These are phyloP conservation scores for Rhodosporidiobolus odoratus DNA, from an alignment of 768 basidiomycete species.

Conservation along the genomic window DNA sequence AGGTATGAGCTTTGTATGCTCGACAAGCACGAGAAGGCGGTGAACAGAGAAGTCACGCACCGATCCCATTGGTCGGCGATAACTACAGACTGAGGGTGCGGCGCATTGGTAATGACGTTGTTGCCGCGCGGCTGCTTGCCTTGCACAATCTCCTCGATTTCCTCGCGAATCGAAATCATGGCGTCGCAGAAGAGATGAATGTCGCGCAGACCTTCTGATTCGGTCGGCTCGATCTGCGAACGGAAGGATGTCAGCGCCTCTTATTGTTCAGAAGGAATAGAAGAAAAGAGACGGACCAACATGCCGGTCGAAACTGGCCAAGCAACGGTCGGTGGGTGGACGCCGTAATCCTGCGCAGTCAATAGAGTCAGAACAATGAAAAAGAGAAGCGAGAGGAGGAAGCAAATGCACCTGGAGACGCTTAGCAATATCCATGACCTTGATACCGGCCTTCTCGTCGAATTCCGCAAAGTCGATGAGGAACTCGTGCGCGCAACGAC, in stretches of 20 bases:
- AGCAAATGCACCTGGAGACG: slow-evolving; percentile 65
- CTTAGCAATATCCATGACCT: slow-evolving; percentile 95
- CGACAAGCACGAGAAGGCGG: slow-evolving; percentile 15
- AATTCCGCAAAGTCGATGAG: slow-evolving; percentile 94
- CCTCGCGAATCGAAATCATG: slow-evolving; percentile 91
- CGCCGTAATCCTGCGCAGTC: slow-evolving; percentile 68
- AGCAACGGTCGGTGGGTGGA: slow-evolving; percentile 95
- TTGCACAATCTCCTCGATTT: slow-evolving; percentile 76
- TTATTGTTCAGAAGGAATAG: no score
- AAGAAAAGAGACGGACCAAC: slow-evolving; percentile 46
- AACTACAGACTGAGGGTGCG: slow-evolving; percentile 76
- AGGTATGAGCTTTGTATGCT: not conserved
- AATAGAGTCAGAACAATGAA: not conserved
- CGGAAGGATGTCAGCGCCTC: not conserved
- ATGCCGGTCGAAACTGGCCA: slow-evolving; percentile 98
- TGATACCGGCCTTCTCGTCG: slow-evolving; percentile 74
- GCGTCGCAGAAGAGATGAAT: slow-evolving; percentile 97
- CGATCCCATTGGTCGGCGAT: slow-evolving; percentile 78
- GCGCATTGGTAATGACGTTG: slow-evolving; percentile 89
- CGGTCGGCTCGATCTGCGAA: slow-evolving; percentile 83
- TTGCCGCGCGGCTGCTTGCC: slow-evolving; percentile 86
- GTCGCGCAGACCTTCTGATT: slow-evolving; percentile 88
- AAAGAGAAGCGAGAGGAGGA: not conserved
- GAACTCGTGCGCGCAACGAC: slow-evolving; percentile 89
- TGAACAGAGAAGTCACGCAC: slow-evolving; percentile 49